Base-by-base conservation (phyloP, 2,329 filamentous ascomycete genomes). In the Rugonectria rugulosa region DNA sequence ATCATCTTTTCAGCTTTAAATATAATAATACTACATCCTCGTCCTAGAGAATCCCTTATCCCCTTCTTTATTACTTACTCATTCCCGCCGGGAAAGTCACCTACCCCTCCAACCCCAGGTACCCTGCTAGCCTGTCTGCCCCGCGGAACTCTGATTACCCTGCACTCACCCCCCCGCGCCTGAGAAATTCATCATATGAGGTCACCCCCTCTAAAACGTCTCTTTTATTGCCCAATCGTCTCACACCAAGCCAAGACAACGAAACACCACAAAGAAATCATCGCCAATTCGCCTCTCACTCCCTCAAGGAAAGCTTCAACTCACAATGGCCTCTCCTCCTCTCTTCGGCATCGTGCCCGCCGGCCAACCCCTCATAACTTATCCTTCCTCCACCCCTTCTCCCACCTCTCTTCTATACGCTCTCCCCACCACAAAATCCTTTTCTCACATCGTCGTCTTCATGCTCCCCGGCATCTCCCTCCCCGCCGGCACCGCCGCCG, bases 371-470 rank as follows among this genome's bases (percentile, higher is more conserved):
- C 76, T 86, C 46, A 77, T 88, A 54, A 83, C 80, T 2, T 69
- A 73, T 1, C 84, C 86, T 1, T 76, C 81, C 24, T 79, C 80
- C n/a, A 72, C 77, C 12, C 84, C 81, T 1, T 79, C 81, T 1
- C 76, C 77, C 44, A 82, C 80, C 3, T 83, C 80, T n/a, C 80
- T 85, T 63, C 76, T 86, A 53, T 88, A 83, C 73, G 74, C 75
- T 44, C 75, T 85, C 2, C 73, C 77, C 11, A 63, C 74, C n/a
- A 57, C 65, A 51, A 78, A 78, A 37, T 66, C 85, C 46, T 92
- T 95, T 72, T 87, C 89, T 14, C 92, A 98, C 72, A 84, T 98
- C 51, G 89, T 92, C 67, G 87, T 98, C 53, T 96, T 98, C 77
- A 81, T 97, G 29, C 84, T 97, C 1, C 96, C 95, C 0, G 89